Conservation (phyloP, 768 basidiomycete species). For the Pleurotus pulmonarius region DNA sequence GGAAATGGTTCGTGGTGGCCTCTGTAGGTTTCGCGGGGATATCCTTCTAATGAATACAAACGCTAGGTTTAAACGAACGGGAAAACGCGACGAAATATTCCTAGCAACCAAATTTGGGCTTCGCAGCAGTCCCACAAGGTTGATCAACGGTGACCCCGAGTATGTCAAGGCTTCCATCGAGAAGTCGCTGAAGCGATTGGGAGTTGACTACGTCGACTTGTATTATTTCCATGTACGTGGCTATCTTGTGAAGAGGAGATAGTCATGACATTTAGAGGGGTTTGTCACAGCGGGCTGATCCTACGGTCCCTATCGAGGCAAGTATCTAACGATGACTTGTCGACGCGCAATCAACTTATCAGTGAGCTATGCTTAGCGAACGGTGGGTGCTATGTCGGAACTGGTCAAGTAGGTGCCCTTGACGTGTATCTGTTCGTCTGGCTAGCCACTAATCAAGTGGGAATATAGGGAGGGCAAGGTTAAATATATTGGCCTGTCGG, state of each 20-base stretch:
- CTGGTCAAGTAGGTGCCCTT: slow-evolving; percentile 39
- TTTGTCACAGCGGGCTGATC: slow-evolving; percentile 31
- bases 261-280: not conserved
- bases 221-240: slow-evolving; percentile 38
- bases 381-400: slow-evolving; percentile 47
- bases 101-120: slow-evolving; percentile 52
- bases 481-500: slow-evolving; percentile 50
- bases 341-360: not conserved
- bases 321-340: slow-evolving; percentile 2
- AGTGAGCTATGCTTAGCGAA: slow-evolving; percentile 18
- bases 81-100: slow-evolving; percentile 51
- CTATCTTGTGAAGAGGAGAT: not conserved
- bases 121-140: slow-evolving; percentile 10
- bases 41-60: not conserved
- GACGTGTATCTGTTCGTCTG: not conserved
- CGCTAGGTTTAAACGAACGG: slow-evolving; percentile 45
- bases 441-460: not conserved
- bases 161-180: slow-evolving; percentile 35
- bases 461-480: slow-evolving; percentile 34
- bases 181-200: slow-evolving; percentile 36
- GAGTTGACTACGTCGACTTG: slow-evolving; percentile 39
- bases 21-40: too few relatives aligned
- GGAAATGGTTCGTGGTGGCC: slow-evolving; percentile 34
- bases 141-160: slow-evolving; percentile 26
- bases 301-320: slow-evolving; percentile 44